These are phyloP conservation scores for Elongisporangium undulatum DNA, from an alignment of 352 stramenopile genomes.

Conservation along the genomic window DNA sequence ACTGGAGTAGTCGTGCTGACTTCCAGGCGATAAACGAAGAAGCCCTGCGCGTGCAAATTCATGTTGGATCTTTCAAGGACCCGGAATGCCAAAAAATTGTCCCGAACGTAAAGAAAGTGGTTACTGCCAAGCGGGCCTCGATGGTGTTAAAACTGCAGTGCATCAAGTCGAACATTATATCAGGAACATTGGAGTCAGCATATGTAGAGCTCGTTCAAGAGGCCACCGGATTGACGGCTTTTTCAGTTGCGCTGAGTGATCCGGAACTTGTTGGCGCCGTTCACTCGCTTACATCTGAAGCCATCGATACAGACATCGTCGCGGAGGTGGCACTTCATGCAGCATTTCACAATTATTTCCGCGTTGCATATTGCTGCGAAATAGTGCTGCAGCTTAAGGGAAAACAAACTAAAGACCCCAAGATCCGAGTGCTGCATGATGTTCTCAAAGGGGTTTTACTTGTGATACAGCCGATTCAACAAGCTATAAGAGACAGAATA, in stretches of 20 bases:
- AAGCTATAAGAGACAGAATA: conserved; percentile 18
- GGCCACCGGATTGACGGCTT: conserved; percentile 33
- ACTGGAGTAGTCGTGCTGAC: conserved; percentile 12
- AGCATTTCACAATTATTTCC: conserved; percentile 25
- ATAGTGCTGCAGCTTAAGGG: conserved; percentile 41
- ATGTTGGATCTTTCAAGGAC: conserved; percentile 73
- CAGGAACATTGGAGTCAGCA: conserved; percentile 27
- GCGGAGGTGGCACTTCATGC: conserved; percentile 55
- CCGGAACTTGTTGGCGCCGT: conserved; percentile 34
- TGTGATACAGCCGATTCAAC: conserved; percentile 10
- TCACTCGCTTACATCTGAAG: conserved; percentile 17
- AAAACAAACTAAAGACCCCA: conserved; percentile 35
- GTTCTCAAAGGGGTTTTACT: conserved; percentile 47
- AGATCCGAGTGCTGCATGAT: conserved; percentile 49
- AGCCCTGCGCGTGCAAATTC: conserved; percentile 57
- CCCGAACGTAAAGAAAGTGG: conserved; percentile 45
- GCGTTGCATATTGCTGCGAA: conserved; percentile 39
- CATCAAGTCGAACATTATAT: conserved; percentile 46
- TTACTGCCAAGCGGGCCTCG: conserved; percentile 31
- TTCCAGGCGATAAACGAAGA: conserved; percentile 55
- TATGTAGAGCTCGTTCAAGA: conserved; percentile 68
- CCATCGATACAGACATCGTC: conserved; percentile 54
- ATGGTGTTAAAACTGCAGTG: conserved; percentile 65
- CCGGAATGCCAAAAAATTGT: conserved; percentile 72
- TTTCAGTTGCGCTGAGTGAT: conserved; percentile 19